Percentiles rank a stretch among this genome's conserved stretches.
phyloP scores from a whole-genome alignment of 1,139 yeast species.

The Yamadazyma triangularis region DNA sequence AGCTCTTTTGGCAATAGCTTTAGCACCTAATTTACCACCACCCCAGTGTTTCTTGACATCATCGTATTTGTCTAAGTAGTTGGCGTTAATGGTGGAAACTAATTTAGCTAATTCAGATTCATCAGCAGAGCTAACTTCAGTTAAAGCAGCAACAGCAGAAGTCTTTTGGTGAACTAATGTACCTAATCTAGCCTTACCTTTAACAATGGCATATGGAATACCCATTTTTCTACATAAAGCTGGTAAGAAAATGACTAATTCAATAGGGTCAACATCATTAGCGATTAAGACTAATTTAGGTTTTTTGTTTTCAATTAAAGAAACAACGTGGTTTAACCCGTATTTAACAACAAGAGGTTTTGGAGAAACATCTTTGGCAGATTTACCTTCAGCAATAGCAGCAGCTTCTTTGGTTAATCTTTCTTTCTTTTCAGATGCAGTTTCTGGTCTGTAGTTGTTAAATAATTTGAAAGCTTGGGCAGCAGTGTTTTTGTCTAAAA shows the following conservation, averaged over 20 bases:
- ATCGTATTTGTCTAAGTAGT: conserved; percentile 90
- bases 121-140: conserved; percentile 91
- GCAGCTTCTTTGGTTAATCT: conserved; percentile 98
- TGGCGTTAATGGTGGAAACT: conserved; percentile 86
- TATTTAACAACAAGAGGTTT: conserved; percentile 95
- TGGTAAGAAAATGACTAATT: conserved; percentile 92
- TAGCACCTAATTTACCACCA: conserved; percentile 97
- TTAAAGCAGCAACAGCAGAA: conserved; percentile 93
- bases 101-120: conserved; percentile 91
- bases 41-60: conserved; percentile 99
- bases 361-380: conserved; percentile 91
- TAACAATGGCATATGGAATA: conserved; percentile 96
- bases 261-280: conserved; percentile 98
- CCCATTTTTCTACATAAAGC: conserved; percentile 99
- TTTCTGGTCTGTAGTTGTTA: conserved; percentile 99
- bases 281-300: conserved; percentile 95
- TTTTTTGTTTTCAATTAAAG: conserved; percentile 95
- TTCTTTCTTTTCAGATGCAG: conserved; percentile 95
- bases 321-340: conserved; percentile 98
- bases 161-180: conserved; percentile 96
- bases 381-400: conserved; percentile 96
- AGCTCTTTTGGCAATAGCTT: conserved; percentile 71
- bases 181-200: conserved; percentile 99
- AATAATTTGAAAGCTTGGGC: conserved; percentile 92
- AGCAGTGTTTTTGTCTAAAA: conserved; percentile 97